Base-by-base conservation (phyloP, 257 asterid genomes). In the Avicennia marina region DNA sequence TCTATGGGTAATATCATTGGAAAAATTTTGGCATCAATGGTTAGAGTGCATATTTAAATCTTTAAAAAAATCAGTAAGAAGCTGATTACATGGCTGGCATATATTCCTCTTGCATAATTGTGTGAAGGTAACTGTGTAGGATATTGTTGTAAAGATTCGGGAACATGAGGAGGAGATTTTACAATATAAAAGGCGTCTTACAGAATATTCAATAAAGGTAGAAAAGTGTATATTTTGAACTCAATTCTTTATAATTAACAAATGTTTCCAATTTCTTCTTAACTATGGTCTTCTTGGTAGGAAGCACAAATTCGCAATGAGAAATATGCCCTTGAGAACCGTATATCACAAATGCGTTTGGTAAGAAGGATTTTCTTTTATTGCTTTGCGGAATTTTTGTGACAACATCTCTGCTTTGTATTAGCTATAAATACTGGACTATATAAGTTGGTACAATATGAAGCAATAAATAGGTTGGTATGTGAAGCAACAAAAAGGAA, bases 291-390 rank as follows among this genome's bases (percentile, higher is more conserved):
- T 63, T 53, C 33, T 79, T 65, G 62, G 51, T 56, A 90, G 99
- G 99, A 93, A 71, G 78, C 95, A 34, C 88, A 93, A 77, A 77
- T 84, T 60, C 71, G 69, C 70, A 89, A 84, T 20, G 99, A 93
- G 81, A 93, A 84, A 78, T 84, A 63, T 77, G 83, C 79, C 41
- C 71, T 93, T 82, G 99, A 86, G 81, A 93, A 86, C 75, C 95
- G 95, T 24, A 78, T 93, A 71, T 89, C 99, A 46, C 77, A 93
- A 63, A 89, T 93, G 99, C 95, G 96, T 53, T 70, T 86, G 94
- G 98, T 90, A 76, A 56, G 86, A 50, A 55, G 27, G 46, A 46
- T 32, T 56, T 58, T 67, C 41, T 66, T 63, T 59, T 52, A 38
- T 29, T 32, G 29, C 42, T 66, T 41, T 24, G n/a, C n/a, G n/a